Evolutionary conservation across 2,329 filamentous ascomycete genomes (phyloP), one percentile per base, ranked within the genome.

Genomic region (Didymella keratinophila): DNA sequence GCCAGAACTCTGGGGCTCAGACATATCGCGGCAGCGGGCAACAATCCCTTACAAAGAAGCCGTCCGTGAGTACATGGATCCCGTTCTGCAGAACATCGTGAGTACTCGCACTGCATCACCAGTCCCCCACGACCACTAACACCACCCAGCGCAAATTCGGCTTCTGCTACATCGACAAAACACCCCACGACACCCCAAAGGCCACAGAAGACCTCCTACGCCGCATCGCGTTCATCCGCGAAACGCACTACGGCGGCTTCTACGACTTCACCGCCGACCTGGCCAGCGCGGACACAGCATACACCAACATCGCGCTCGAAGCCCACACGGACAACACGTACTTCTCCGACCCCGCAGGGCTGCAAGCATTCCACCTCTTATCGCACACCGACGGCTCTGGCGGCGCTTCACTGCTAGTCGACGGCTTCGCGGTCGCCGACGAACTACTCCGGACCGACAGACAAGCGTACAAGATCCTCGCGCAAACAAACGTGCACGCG

Each of bases 301-400:
- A 98, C 79, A 97, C 94, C 1, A 92, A 90, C 68, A 83, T 95
- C 49, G 88, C 88, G 1, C 85, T 99, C 2, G 86, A 87, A 20
- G 89, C 91, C 0, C 95, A 99, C 77, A 98, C 94, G 1, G 95
- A 99, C 78, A 98, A 87, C 7, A 97, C 94, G 1, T 98, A 99
- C 78, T 98, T 98, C 79, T 93, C 87, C 21, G 94, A 98, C 63
- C 94, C 95, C 0, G 89, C 91, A 2, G 92, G 94, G 10, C 84
- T 99, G 32, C 95, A 99, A 76, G 88, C 95, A 25, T 96, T 99
- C 77, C 95, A 99, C 73, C 82, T 97, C 45, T 84, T 98, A 27
- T 95, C 91, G 0, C 92, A 96, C 75, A 89, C 87, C 8, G 78
- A 83, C 2, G 84, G 87, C 21, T 75, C 76, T 3, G 95, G 94